Conservation (phyloP, 192 early-diverging fungal genomes). For the Ramicandelaber brevisporus region DNA sequence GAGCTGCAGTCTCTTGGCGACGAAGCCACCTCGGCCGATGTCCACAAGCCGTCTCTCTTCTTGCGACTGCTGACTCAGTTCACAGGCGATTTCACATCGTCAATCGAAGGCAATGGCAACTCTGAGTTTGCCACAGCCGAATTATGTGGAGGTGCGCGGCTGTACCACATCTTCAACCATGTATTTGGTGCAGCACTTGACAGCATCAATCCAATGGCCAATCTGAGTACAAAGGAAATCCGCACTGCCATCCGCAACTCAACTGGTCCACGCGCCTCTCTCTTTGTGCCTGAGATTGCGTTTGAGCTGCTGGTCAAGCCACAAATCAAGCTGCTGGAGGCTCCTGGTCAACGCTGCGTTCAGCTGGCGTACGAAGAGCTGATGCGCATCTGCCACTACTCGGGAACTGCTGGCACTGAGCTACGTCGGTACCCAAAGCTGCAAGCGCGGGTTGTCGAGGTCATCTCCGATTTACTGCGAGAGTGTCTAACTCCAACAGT, state of each 20-base stretch:
- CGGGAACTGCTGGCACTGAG: conserved; percentile 53
- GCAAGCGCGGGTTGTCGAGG: conserved; percentile 43
- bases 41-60: conserved; percentile 19
- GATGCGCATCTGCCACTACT: conserved; percentile 50
- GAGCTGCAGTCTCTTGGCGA: conserved; percentile 44
- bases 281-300: conserved; percentile 67
- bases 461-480: conserved; percentile 47
- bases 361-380: conserved; percentile 64
- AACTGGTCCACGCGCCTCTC: conserved; percentile 44
- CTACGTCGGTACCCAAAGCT: conserved; percentile 49
- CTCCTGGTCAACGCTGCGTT: conserved; percentile 52
- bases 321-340: conserved; percentile 45
- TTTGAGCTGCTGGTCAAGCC: conserved; percentile 65
- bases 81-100: conserved; percentile 45
- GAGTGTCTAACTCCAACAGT: conserved; percentile 48
- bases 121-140: conserved; percentile 47
- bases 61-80: conserved; percentile 47
- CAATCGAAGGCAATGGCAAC: conserved; percentile 43
- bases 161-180: conserved; percentile 64
- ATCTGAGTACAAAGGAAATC: conserved; percentile 43
- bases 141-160: conserved; percentile 53
- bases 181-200: conserved; percentile 48
- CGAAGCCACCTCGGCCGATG: conserved; percentile 7
- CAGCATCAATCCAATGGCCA: conserved; percentile 40
- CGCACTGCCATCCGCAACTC: conserved; percentile 65